Conservation (phyloP, 352 stramenopile species). For the Phytophthora tentaculata region DNA sequence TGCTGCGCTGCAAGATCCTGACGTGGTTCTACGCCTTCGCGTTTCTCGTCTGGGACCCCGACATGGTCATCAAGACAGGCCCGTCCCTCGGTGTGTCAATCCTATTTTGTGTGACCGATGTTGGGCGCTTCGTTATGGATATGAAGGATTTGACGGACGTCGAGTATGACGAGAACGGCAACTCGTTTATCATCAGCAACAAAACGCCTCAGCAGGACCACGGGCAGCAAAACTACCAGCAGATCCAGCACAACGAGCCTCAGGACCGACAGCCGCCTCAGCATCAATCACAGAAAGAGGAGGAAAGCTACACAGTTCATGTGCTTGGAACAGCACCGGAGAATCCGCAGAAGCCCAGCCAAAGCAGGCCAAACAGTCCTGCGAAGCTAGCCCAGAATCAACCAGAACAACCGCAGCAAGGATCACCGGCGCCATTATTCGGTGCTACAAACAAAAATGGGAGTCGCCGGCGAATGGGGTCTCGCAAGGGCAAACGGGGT, state of each 20-base stretch:
- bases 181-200: slow-evolving; percentile 41
- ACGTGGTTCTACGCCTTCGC: slow-evolving; percentile 66
- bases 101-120: slow-evolving; percentile 73
- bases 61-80: slow-evolving; percentile 77
- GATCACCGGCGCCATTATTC: slow-evolving; percentile 20
- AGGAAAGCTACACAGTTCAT: slow-evolving; percentile 37
- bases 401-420: slow-evolving; percentile 14
- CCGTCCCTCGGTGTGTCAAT: slow-evolving; percentile 70
- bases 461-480: slow-evolving; percentile 25
- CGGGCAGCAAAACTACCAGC: slow-evolving; percentile 6
- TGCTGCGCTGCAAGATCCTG: slow-evolving; percentile 73
- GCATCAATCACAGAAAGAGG: slow-evolving; percentile 16
- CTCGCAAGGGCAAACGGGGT: slow-evolving; percentile 21
- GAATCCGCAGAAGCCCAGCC: slow-evolving; percentile 8
- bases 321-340: slow-evolving; percentile 22
- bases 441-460: slow-evolving; percentile 21
- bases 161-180: slow-evolving; percentile 62
- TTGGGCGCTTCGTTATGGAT: slow-evolving; percentile 79
- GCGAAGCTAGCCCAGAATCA: background rate
- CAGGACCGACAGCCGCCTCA: slow-evolving; percentile 5
- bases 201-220: slow-evolving; percentile 16
- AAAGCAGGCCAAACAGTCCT: slow-evolving; percentile 22
- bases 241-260: slow-evolving; percentile 5
- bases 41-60: slow-evolving; percentile 72
- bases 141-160: slow-evolving; percentile 71